Evolutionary conservation across 179 eudicot genomes (phyloP).

Genomic region (Vitellaria paradoxa): DNA sequence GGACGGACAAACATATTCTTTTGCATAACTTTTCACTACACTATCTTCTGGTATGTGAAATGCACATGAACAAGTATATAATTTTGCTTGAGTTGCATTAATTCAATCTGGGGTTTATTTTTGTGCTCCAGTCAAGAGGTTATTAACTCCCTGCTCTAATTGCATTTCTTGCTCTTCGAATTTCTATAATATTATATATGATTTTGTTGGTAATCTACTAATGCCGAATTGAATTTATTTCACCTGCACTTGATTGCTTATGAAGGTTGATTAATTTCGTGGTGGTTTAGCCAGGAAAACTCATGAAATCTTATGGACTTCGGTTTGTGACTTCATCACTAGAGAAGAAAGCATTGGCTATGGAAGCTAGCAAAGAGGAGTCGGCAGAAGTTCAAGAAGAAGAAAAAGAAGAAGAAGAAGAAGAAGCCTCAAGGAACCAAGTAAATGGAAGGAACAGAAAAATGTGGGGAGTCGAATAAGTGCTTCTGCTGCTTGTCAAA

Average conservation of each 20-base stretch:
- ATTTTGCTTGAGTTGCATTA: too few relatives aligned
- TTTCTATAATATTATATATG: not conserved
- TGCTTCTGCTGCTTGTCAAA: slow-evolving; percentile 65
- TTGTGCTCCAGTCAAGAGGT: not conserved
- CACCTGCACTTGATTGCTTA: not conserved
- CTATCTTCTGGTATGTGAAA: too few relatives aligned
- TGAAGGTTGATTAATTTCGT: not conserved
- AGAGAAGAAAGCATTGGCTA: slow-evolving; percentile 61
- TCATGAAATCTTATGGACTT: slow-evolving; percentile 55
- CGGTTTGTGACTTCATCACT: slow-evolving; percentile 75
- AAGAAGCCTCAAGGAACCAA: too few relatives aligned
- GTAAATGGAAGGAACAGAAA: slow-evolving; percentile 28
- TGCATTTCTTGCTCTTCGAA: not conserved
- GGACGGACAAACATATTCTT: not conserved
- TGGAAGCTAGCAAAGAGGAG: slow-evolving; percentile 37
- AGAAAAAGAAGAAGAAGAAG: slow-evolving; percentile 19
- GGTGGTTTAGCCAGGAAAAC: slow-evolving; percentile 55
- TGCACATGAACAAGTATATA: too few relatives aligned
- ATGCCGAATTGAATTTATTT: not conserved
- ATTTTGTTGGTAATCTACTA: not conserved
- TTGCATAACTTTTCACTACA: too few relatives aligned
- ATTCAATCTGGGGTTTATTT: too few relatives aligned
- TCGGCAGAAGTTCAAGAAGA: slow-evolving; percentile 8
- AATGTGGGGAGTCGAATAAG: slow-evolving; percentile 38
- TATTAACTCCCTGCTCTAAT: not conserved